Evolutionary conservation across 768 basidiomycete genomes (phyloP).

Genomic region (Astraeus odoratus): DNA sequence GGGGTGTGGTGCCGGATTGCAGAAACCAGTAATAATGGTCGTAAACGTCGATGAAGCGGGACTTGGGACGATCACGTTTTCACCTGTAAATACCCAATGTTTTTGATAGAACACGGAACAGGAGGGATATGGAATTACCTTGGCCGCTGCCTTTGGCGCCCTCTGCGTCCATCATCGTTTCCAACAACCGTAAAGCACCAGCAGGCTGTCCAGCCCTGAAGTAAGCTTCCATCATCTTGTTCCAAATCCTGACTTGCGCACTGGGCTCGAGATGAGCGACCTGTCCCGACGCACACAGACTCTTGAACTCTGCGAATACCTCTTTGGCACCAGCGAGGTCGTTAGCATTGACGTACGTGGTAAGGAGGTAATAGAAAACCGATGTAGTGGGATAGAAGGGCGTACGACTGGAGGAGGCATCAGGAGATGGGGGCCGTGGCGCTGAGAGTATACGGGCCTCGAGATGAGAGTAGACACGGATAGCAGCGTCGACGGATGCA

Average conservation of each 20-base stretch:
- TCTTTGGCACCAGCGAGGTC: constrained; percentile 47
- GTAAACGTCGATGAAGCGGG: constrained; percentile 60
- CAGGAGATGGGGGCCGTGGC: neutral
- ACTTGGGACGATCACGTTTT: constrained; percentile 39
- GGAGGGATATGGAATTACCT: constrained; percentile 3
- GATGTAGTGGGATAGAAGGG: constrained; percentile 24
- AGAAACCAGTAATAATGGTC: constrained; percentile 60
- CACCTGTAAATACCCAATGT: neutral
- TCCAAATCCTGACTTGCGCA: constrained; percentile 51
- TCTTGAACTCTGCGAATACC: constrained; percentile 55
- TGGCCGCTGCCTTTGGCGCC: constrained; percentile 6
- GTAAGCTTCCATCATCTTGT: constrained; percentile 70
- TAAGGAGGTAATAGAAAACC: constrained; percentile 51
- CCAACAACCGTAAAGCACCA: constrained; percentile 58
- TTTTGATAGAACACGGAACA: too few species aligned
- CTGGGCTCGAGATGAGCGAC: constrained; percentile 14
- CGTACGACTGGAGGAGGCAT: constrained; percentile 1
- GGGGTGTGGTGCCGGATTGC: constrained; percentile 30
- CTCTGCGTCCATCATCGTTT: constrained; percentile 57
- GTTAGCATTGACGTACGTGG: constrained; percentile 45
- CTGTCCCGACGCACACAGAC: constrained; percentile 32
- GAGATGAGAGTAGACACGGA: constrained; percentile 58
- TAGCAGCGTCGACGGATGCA: constrained; percentile 50
- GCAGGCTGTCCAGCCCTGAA: constrained; percentile 58
- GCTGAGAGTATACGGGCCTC: constrained; percentile 34